phyloP scores from a whole-genome alignment of 2,329 filamentous ascomycete genomes.

The Macrophomina pseudophaseolina region DNA sequence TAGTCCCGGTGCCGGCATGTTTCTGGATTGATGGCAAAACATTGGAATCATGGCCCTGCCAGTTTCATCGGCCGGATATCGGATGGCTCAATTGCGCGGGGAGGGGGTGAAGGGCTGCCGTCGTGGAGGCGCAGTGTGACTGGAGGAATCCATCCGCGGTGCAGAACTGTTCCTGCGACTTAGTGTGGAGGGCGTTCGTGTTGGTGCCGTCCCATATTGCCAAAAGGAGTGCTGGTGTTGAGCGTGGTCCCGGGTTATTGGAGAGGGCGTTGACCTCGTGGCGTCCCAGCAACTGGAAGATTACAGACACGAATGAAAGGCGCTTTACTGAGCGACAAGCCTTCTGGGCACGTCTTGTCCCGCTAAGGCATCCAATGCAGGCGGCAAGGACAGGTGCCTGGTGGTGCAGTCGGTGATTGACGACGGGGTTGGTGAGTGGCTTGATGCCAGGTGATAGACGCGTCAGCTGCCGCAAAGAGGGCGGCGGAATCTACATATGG shows the following conservation, averaged over 20 bases:
- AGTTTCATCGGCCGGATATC: conserved; percentile 8
- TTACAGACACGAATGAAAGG: not conserved
- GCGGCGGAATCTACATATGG: conserved; percentile 4
- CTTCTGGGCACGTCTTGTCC: conserved; percentile 10
- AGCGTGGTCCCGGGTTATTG: not conserved
- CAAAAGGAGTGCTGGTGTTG: not conserved
- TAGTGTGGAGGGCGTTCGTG: not conserved
- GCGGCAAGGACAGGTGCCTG: conserved; percentile 2
- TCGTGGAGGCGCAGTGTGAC: not conserved
- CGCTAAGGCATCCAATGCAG: conserved; percentile 8
- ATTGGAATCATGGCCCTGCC: not conserved
- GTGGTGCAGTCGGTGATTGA: conserved; percentile 2
- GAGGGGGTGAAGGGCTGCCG: not conserved
- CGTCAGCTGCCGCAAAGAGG: conserved; percentile 18
- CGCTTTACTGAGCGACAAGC: not conserved
- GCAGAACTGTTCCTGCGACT: not conserved
- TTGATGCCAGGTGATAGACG: conserved; percentile 13
- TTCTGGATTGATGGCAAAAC: not conserved
- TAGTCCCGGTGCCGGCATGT: not conserved
- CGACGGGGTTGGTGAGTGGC: not conserved
- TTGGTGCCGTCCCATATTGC: not conserved
- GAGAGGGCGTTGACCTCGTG: not conserved
- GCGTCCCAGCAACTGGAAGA: not conserved
- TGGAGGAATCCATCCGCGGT: too few species aligned
- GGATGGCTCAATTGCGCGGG: not conserved